Evolutionary conservation across 2,329 filamentous ascomycete species (phyloP).

Genomic region (Aspergillus candidus): DNA sequence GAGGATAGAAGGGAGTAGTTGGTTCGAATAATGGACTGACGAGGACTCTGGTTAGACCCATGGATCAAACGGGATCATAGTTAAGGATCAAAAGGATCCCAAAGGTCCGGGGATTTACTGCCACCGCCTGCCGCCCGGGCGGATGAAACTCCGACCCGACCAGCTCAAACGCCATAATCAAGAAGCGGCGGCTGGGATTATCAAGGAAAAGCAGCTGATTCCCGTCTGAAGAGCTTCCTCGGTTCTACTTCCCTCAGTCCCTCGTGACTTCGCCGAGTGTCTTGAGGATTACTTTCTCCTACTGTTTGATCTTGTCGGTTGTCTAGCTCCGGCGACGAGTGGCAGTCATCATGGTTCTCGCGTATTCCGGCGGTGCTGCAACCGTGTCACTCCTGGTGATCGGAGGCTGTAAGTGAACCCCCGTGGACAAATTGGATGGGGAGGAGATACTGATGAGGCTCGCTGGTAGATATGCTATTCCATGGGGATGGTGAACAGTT

Average conservation of each 20-base stretch:
- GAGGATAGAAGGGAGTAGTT: conserved; percentile 5
- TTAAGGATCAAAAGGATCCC: conserved; percentile 2
- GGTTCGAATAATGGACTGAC: conserved; percentile 9
- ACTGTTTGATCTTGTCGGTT: conserved; percentile 7
- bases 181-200: too few relatives aligned
- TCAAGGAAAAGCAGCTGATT: too few relatives aligned
- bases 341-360: conserved; percentile 58
- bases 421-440: conserved; percentile 6
- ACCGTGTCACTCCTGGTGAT: conserved; percentile 64
- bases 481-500: conserved; percentile 93
- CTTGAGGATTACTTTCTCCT: background rate
- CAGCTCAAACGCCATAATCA: conserved; percentile 5
- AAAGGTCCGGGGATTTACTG: too few relatives aligned
- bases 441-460: conserved; percentile 16
- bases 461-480: conserved; percentile 83
- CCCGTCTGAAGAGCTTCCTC: too few relatives aligned
- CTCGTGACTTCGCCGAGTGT: too few relatives aligned
- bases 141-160: conserved; percentile 29
- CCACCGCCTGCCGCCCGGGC: conserved; percentile 6
- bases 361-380: conserved; percentile 64
- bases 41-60: conserved; percentile 10
- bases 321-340: conserved; percentile 15
- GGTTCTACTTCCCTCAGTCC: too few relatives aligned
- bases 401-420: conserved; percentile 63
- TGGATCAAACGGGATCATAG: too few relatives aligned